Evolutionary conservation across 1,284 basidiomycete genomes (phyloP), one percentile per base, ranked within the genome.

Genomic region (Irpex lacteus): DNA sequence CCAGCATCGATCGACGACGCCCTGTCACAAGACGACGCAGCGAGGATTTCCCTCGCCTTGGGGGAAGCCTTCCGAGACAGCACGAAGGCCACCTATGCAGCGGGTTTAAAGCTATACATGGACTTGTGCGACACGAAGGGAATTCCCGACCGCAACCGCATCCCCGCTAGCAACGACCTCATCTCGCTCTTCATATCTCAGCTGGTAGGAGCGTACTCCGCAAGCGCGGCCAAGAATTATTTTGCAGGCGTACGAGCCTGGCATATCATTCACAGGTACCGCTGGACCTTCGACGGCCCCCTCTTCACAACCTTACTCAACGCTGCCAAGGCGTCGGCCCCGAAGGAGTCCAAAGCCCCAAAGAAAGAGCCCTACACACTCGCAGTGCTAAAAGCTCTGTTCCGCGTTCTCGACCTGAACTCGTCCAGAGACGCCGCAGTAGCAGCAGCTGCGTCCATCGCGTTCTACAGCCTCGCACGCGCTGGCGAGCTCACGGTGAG

Each of bases 191-290:
- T 74, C 64, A 13, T 76, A 0, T 36, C 74, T 0, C 66, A 59
- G 34, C 64, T 65, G 1, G 70, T 69, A 0, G 75, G 74, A 0
- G 11, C 57, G 0, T 70, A 75, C 13, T 59, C 72, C 0, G 68
- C 70, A 0, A 65, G 60, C 0, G 67, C 74, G 2, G 44, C 77
- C 0, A 19, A 62, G 0, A 79, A 78, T 65, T 81, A 78, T 34
- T 11, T 73, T 0, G 68, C 63, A 0, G 75, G 68, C 0, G 38
- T 81, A 0, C 58, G 67, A 0, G 78, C 78, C 0, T 79, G 78
- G 78, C 78, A 80, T 65, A 67, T 73, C 0, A 55, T 80, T 0
- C 79, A 82, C 61, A 68, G 75, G 0, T 50, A 15, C 21, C 0
- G 1, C 7, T 49, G 13, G 60, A 40, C 5, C 5, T 7, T n/a